Base-by-base conservation (phyloP, 768 basidiomycete genomes). In the Filobasidium floriforme region DNA sequence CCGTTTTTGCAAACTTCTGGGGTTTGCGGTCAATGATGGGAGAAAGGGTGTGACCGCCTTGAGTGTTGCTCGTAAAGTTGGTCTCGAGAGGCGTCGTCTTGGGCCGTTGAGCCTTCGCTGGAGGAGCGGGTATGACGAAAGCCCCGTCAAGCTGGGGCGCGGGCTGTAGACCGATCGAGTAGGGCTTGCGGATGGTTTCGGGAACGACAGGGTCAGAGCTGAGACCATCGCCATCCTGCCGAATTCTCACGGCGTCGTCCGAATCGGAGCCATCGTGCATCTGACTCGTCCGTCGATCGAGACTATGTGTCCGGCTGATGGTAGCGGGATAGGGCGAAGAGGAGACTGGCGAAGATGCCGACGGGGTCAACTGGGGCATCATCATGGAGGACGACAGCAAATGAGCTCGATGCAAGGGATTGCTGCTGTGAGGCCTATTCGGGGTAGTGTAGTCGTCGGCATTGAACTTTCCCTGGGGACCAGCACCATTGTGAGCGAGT, bases 281-380 rank as follows among this genome's bases (percentile, higher is more conserved):
- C 44, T 65, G 64, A 29, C 43, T 52, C 64, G 60, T 65, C 19
- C 64, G 64, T 14, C 64, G 55, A 60, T 65, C 64, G 57, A 65
- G 43, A 19, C 41, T 40, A 41, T 40, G 59, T 24, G 41, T 43
- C 52, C 60, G 59, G 3, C 40, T 57, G 12, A 46, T 65, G n/a
- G 67, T 68, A 2, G 63, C 44, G 1, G 64, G 63, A 41, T 57
- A 59, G 40, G 67, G 61, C 7, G 67, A 61, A 9, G 67, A 68
- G 7, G 67, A 65, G 32, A 68, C 54, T 10, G 67, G 67, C 11
- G 67, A 68, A 12, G 67, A 68, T 11, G 62, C 63, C 55, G 67
- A 68, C 9, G 67, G 67, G 26, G 67, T 68, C 15, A 68, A 63
- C 24, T 65, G 63, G 18, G 67, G 67, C 10, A 68, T 46, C 60